Evolutionary conservation across 2,329 filamentous ascomycete genomes (phyloP).

Genomic region (Ilyonectria destructans): DNA sequence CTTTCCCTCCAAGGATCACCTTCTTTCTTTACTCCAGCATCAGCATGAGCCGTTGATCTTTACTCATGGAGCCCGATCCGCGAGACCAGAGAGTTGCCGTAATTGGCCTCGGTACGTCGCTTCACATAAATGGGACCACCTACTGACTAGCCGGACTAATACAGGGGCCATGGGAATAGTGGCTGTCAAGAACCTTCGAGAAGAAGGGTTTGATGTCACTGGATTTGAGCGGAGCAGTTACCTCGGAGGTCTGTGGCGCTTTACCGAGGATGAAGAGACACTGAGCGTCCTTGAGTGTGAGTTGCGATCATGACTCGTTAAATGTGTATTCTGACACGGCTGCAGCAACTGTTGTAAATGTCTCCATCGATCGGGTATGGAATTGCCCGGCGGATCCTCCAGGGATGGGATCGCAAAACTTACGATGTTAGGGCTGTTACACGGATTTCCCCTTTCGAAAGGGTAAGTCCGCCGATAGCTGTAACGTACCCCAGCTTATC

Average conservation of each 20-base stretch:
- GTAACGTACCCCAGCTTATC: conserved; percentile 20
- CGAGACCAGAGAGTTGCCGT: conserved; percentile 37
- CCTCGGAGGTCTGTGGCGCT: conserved; percentile 63
- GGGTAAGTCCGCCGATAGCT: conserved; percentile 37
- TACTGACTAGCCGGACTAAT: background rate
- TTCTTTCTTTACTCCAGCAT: background rate
- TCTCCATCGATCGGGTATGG: conserved; percentile 41
- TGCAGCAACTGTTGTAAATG: conserved; percentile 49
- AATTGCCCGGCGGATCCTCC: background rate
- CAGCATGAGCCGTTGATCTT: conserved; percentile 7
- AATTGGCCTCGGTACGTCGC: conserved; percentile 34
- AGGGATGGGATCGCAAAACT: conserved; percentile 15
- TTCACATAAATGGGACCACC: background rate
- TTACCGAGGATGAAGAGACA: conserved; percentile 55
- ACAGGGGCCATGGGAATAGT: conserved; percentile 57
- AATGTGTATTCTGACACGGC: background rate
- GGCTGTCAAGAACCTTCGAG: conserved; percentile 60
- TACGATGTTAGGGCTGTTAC: conserved; percentile 51
- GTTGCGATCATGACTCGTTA: conserved; percentile 24
- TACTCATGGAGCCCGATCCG: conserved; percentile 26
- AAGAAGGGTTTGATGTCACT: conserved; percentile 62
- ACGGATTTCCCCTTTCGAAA: conserved; percentile 56
- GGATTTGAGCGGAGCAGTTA: conserved; percentile 61
- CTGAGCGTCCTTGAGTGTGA: conserved; percentile 54
- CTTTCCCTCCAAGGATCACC: background rate